Conservation (phyloP, 306 rosid species). For the Lagenaria siceraria region DNA sequence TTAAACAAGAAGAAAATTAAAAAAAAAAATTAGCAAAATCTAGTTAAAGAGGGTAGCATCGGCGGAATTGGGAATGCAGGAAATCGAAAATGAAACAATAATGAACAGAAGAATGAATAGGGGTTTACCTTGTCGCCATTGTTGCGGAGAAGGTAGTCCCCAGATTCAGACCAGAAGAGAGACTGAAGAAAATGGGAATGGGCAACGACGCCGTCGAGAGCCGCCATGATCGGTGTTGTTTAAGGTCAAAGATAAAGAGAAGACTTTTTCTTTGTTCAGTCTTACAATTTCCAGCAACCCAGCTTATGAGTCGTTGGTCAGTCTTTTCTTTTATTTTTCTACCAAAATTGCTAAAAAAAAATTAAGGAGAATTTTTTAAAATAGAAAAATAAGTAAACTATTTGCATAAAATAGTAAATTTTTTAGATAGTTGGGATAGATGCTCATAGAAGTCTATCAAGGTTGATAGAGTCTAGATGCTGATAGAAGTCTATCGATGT, state of each 20-base stretch:
- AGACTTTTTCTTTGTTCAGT: no score
- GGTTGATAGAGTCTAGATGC: no score
- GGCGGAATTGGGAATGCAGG: neutral
- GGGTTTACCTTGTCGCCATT: conserved; percentile 19
- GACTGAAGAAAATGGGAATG: conserved; percentile 7
- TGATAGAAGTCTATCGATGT: no score
- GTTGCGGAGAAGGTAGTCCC: conserved; percentile 21
- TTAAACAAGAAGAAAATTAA: neutral
- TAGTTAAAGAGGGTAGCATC: neutral
- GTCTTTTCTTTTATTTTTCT: no score
- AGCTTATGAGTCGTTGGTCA: no score
- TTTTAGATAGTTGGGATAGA: no score
- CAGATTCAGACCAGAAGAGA: conserved; percentile 11
- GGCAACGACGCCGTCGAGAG: conserved; percentile 3
- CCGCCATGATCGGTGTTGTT: conserved; percentile 12
- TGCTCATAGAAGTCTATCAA: no score
- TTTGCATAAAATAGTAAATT: no score
- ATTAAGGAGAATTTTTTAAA: no score
- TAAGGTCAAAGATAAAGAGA: neutral
- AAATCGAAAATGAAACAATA: neutral
- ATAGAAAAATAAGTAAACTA: no score
- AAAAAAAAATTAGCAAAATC: neutral
- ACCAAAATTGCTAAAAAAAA: no score
- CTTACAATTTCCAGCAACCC: no score
- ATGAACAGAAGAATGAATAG: neutral